Evolutionary conservation across 2,329 filamentous ascomycete genomes (phyloP), one percentile per base, ranked within the genome.

Genomic region (Fusarium mexicanum): DNA sequence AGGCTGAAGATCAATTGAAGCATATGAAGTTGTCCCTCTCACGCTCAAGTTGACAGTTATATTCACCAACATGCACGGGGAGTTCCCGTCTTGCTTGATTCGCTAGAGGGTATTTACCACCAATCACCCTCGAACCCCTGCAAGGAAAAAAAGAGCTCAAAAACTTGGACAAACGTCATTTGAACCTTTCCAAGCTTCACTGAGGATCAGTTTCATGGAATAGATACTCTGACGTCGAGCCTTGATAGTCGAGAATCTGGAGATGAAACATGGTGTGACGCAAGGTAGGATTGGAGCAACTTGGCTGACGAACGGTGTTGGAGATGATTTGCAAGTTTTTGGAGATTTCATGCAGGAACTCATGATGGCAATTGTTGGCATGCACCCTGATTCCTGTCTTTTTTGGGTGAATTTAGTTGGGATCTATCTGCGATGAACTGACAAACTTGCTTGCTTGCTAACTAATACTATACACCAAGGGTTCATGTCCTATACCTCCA

Each of bases 151-250:
- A 63, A 55, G 35, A 40, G 16, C 26, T 35, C 46, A 22, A 38
- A 46, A 29, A 51, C 38, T 62, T 31, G 46, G 26, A 61, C 38
- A 67, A 67, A 71, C 61, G 67, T 71, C 67, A 71, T 71, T 37
- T n/a, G 26, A 17, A 18, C 16, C 14, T 43, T 64, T 69, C 38
- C 57, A 64, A 57, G 58, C 20, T 48, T 17, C 62, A 41, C 6
- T 20, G 20, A 22, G 31, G 9, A 14, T 11, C 35, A 10, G 20
- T 22, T 60, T 47, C 20, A 20, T n/a, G 33, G 16, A 50, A 41
- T 35, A 29, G 16, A 40, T 20, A 16, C 18, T 51, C 43, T 48
- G 61, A 66, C 47, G 41, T 67, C 61, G 51, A 46, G n/a, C 24
- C 47, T 43, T 41, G 43, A 46, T n/a, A 51, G 57, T 31, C 16